Evolutionary conservation across 208 protist genomes (phyloP).

Genomic region (Leishmania turanica): DNA sequence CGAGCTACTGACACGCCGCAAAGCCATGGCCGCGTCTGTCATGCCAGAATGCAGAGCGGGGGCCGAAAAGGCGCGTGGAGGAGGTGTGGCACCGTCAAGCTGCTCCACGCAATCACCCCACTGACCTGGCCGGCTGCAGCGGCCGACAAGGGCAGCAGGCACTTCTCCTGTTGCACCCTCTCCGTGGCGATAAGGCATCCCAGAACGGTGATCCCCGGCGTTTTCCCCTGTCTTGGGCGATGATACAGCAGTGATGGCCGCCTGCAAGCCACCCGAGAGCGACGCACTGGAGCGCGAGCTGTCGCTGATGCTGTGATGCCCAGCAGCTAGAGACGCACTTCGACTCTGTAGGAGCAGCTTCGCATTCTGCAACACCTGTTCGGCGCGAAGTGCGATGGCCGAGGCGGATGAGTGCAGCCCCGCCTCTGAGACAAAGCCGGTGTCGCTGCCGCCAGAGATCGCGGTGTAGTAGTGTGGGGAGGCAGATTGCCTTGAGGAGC

Average conservation of each 20-base stretch:
- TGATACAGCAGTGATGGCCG: not conserved
- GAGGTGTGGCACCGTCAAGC: not conserved
- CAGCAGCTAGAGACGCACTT: not conserved
- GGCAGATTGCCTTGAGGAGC: not conserved
- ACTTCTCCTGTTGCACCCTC: not conserved
- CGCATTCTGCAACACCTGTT: slow-evolving; percentile 29
- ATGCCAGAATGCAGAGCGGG: not conserved
- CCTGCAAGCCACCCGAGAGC: not conserved
- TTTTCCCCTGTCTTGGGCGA: not conserved
- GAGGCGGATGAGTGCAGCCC: not conserved
- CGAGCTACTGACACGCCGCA: not conserved
- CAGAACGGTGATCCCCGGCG: not conserved
- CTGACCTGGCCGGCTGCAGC: not conserved
- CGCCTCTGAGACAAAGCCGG: too few species aligned
- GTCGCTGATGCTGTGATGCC: not conserved
- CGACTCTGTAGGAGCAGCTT: slow-evolving; percentile 22
- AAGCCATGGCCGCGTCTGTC: not conserved
- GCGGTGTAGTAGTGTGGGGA: slow-evolving; percentile 18
- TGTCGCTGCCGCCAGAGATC: slow-evolving; percentile 8
- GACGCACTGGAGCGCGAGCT: too few species aligned
- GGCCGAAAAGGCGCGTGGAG: not conserved
- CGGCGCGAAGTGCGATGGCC: slow-evolving; percentile 14
- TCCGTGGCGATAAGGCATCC: not conserved
- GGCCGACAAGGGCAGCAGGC: not conserved
- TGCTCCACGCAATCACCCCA: slow-evolving; percentile 5